phyloP scores from a whole-genome alignment of 176 grass and related monocot genomes.

The Puya raimondii region DNA sequence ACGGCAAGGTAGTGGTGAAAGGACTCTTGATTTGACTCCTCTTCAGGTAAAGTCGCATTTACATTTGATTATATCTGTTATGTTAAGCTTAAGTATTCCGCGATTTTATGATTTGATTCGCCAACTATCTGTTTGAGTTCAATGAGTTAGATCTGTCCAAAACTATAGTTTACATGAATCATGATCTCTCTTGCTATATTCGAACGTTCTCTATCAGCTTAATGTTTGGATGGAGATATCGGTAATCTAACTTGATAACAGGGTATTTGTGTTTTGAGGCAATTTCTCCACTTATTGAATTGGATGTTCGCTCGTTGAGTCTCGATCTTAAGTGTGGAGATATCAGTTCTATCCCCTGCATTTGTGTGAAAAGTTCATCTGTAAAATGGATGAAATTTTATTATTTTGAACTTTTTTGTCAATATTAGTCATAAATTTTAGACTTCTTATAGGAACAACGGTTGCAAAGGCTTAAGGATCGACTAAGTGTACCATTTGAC shows the following conservation, averaged over 20 bases:
- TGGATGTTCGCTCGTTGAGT: too few species aligned
- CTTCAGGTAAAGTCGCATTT: constrained; percentile 41
- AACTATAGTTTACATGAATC: too few species aligned
- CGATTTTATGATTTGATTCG: neutral
- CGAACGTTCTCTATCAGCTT: too few species aligned
- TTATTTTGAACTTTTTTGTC: neutral
- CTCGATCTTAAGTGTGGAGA: too few species aligned
- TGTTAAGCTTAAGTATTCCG: neutral
- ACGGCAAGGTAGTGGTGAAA: constrained; percentile 41
- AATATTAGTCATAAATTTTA: neutral
- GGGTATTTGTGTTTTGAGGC: too few species aligned
- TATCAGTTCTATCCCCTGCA: too few species aligned
- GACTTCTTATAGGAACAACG: constrained; percentile 56
- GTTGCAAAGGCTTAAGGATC: constrained; percentile 70
- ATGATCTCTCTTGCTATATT: too few species aligned
- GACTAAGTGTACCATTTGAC: constrained; percentile 71
- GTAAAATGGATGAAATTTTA: neutral
- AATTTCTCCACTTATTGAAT: too few species aligned
- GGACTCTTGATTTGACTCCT: constrained; percentile 34
- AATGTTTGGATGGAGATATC: too few species aligned
- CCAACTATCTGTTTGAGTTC: neutral
- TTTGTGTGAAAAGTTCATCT: too few species aligned
- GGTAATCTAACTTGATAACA: too few species aligned
- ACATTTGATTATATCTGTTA: neutral
- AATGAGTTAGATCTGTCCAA: neutral